Evolutionary conservation across 2,329 filamentous ascomycete genomes (phyloP).

Genomic region (Teratosphaeria destructans): DNA sequence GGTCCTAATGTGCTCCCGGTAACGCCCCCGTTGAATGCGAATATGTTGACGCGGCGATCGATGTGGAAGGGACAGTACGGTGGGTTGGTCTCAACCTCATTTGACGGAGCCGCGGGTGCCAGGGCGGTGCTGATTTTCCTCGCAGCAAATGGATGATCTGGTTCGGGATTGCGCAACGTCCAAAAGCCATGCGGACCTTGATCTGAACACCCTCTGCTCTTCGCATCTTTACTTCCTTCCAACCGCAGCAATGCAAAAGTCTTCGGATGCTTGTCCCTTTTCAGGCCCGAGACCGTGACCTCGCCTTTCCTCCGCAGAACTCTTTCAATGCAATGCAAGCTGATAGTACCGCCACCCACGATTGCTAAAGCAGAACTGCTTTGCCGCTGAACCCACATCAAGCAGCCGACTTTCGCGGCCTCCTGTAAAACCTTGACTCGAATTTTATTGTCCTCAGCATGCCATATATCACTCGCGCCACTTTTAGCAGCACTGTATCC

Average conservation of each 20-base stretch:
- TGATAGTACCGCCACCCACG: constrained; percentile 54
- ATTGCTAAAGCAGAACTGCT: constrained; percentile 52
- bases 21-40: constrained; percentile 44
- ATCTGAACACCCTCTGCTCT: constrained; percentile 11
- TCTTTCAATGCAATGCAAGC: constrained; percentile 52
- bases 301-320: constrained; percentile 29
- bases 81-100: constrained; percentile 64
- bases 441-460: constrained; percentile 65
- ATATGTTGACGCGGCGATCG: constrained; percentile 71
- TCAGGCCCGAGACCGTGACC: constrained; percentile 41
- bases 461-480: constrained; percentile 59
- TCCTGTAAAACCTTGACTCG: constrained; percentile 48
- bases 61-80: constrained; percentile 96
- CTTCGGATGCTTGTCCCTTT: constrained; percentile 18
- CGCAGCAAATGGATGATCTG: neutral
- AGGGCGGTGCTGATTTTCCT: neutral
- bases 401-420: constrained; percentile 47
- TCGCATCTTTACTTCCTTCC: constrained; percentile 6
- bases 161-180: constrained; percentile 21
- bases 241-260: constrained; percentile 17
- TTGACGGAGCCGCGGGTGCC: neutral
- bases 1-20: neutral
- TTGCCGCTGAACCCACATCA: constrained; percentile 55
- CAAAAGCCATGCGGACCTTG: constrained; percentile 30
- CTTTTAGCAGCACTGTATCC: constrained; percentile 63